Evolutionary conservation across 495 filamentous ascomycete species (phyloP).

Genomic region (Pyrenopolyporus hunteri): DNA sequence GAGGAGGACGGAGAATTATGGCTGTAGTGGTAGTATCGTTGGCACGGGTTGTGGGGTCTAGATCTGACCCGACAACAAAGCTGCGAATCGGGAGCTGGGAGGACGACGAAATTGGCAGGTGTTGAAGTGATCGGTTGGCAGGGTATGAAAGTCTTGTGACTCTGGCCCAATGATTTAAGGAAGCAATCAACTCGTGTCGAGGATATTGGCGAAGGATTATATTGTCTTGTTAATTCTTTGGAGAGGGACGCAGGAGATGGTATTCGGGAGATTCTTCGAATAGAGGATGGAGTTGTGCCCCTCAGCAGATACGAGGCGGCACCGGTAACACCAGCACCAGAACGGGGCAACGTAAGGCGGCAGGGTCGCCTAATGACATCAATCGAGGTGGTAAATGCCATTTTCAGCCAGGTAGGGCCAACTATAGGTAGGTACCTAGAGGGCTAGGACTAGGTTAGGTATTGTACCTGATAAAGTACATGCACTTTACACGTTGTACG

Average conservation of each 20-base stretch:
- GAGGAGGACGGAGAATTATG: too few relatives aligned
- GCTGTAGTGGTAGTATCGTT: too few relatives aligned
- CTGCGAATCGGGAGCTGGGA: constrained; percentile 20
- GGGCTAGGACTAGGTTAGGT: too few relatives aligned
- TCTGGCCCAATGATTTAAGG: constrained; percentile 17
- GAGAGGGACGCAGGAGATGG: constrained; percentile 11
- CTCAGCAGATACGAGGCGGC: constrained; percentile 14
- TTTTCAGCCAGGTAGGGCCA: background rate
- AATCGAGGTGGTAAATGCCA: constrained; percentile 1
- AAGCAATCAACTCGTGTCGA: constrained; percentile 20
- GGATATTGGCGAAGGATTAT: constrained; percentile 15
- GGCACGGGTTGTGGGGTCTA: constrained; percentile 24
- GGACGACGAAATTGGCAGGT: constrained; percentile 40
- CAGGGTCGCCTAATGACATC: constrained; percentile 37
- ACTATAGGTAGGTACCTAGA: too few relatives aligned
- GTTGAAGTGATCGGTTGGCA: constrained; percentile 22
- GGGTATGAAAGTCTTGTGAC: constrained; percentile 23
- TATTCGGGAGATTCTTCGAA: background rate
- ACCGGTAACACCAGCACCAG: constrained; percentile 1
- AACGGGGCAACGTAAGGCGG: constrained; percentile 24
- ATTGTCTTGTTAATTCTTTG: constrained; percentile 18
- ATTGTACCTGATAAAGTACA: too few relatives aligned
- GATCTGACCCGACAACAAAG: constrained; percentile 30
- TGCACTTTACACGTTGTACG: too few relatives aligned
- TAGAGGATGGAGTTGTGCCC: constrained; percentile 14